Conservation (phyloP, 805 yeast genomes). For the Ogataea glucozyma region DNA sequence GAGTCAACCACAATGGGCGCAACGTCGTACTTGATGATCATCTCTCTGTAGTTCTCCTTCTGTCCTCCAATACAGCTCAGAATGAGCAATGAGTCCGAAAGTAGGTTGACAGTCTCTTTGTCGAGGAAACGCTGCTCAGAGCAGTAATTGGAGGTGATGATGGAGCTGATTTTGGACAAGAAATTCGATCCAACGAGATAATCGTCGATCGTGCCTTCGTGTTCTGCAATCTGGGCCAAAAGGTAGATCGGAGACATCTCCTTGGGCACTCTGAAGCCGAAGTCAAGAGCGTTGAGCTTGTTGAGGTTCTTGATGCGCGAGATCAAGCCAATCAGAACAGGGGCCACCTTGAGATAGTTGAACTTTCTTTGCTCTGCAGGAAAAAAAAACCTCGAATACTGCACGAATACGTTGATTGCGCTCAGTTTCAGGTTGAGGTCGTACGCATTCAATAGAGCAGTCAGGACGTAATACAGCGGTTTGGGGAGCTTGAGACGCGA, state of each 20-base stretch:
- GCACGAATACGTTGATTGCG: slow-evolving; percentile 31
- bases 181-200: slow-evolving; percentile 36
- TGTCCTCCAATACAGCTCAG: slow-evolving; percentile 40
- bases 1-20: slow-evolving; percentile 33
- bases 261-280: slow-evolving; percentile 27
- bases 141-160: slow-evolving; percentile 30
- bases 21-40: slow-evolving; percentile 35
- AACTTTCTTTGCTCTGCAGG: slow-evolving; percentile 15
- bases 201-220: slow-evolving; percentile 37
- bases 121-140: slow-evolving; percentile 28
- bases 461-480: slow-evolving; percentile 31
- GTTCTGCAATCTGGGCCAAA: slow-evolving; percentile 36
- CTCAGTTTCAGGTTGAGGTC: slow-evolving; percentile 28
- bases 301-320: slow-evolving; percentile 21
- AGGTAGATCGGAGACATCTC: slow-evolving; percentile 38
- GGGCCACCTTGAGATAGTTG: slow-evolving; percentile 27
- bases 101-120: slow-evolving; percentile 32
- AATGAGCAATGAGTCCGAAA: slow-evolving; percentile 38
- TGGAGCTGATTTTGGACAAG: slow-evolving; percentile 35
- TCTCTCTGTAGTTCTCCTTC: slow-evolving; percentile 38
- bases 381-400: slow-evolving; percentile 25
- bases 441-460: slow-evolving; percentile 28
- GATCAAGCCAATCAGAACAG: slow-evolving; percentile 27
- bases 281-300: slow-evolving; percentile 21
- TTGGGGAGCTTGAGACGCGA: slow-evolving; percentile 20